phyloP scores from a whole-genome alignment of 176 grass and related monocot genomes.

The Lolium perenne region DNA sequence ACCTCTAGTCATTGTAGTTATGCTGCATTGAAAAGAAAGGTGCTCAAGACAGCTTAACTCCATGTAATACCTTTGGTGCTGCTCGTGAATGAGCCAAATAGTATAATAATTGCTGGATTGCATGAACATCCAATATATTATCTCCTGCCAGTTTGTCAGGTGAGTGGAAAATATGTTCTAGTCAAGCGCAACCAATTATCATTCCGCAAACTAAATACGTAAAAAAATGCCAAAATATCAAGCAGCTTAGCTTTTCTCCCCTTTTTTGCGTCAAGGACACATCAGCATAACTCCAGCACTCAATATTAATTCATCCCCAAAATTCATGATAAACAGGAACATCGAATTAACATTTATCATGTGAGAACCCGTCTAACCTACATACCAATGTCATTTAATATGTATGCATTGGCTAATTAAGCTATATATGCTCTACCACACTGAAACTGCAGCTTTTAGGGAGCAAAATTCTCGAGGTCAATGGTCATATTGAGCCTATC shows the following conservation, averaged over 20 bases:
- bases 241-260: neutral
- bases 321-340: neutral
- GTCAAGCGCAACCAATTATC: neutral
- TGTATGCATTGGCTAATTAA: conserved; percentile 25
- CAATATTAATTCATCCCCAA: neutral
- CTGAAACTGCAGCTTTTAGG: too few relatives aligned
- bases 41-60: conserved; percentile 42
- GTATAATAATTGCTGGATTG: too few relatives aligned
- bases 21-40: neutral
- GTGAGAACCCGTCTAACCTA: neutral
- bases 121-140: too few relatives aligned
- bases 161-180: neutral
- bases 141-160: neutral
- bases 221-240: neutral
- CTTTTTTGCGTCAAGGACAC: neutral
- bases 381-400: neutral
- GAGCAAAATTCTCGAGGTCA: conserved; percentile 13
- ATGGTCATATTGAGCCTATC: too few relatives aligned
- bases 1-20: conserved; percentile 10
- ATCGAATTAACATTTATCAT: neutral
- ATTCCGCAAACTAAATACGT: neutral
- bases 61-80: conserved; percentile 55
- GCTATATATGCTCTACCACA: too few relatives aligned
- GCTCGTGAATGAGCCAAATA: neutral
- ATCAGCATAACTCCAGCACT: neutral